phyloP scores from a whole-genome alignment of 257 asterid genomes.

The Scutellaria galericulata region DNA sequence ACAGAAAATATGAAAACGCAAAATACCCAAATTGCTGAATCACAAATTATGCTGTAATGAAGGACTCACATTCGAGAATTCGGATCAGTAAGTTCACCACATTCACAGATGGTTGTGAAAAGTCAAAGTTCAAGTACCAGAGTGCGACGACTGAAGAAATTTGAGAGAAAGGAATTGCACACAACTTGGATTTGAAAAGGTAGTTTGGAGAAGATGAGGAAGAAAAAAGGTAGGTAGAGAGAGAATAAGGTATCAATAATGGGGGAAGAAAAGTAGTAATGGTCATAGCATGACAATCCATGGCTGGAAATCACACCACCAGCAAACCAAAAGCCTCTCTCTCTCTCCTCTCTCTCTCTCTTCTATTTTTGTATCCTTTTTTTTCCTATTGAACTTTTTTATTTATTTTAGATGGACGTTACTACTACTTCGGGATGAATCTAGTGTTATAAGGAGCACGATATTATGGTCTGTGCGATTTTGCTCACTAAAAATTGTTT shows the following conservation, averaged over 20 bases:
- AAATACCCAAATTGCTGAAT: neutral
- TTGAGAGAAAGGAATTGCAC: conserved; percentile 29
- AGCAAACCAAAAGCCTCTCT: conserved; percentile 39
- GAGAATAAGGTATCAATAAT: conserved; percentile 43
- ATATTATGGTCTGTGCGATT: neutral
- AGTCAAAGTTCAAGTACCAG: conserved; percentile 41
- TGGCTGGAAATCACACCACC: conserved; percentile 59
- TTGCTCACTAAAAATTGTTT: no score
- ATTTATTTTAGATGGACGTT: neutral
- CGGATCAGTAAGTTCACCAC: conserved; percentile 1
- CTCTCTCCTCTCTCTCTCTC: conserved; percentile 25
- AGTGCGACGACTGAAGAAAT: conserved; percentile 15
- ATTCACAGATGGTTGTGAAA: conserved; percentile 20
- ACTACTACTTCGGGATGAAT: conserved; percentile 21
- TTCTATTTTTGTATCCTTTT: neutral
- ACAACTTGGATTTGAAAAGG: conserved; percentile 26
- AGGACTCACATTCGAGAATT: conserved; percentile 26
- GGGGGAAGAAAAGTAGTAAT: conserved; percentile 49
- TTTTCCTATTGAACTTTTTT: neutral
- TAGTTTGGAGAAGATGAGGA: conserved; percentile 27
- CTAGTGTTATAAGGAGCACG: conserved; percentile 35
- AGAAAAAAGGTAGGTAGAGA: conserved; percentile 36
- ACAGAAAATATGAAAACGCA: conserved; percentile 5
- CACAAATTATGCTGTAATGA: conserved; percentile 19
- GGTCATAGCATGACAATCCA: conserved; percentile 64